Conservation (phyloP, 371 early-diverging fungal genomes). For the Lichtheimia ramosa region DNA sequence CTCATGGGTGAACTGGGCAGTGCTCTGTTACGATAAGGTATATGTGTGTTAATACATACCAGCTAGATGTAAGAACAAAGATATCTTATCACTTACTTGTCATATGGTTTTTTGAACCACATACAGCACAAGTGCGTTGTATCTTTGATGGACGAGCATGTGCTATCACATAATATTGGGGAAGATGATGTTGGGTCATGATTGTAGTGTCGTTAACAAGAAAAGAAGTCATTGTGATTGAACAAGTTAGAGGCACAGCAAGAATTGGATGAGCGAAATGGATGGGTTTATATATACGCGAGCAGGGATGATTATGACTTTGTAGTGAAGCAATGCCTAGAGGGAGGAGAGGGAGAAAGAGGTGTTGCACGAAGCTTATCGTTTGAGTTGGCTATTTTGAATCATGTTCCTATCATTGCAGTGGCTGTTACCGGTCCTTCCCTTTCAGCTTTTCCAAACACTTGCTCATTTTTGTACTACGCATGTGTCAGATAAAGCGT, state of each 20-base stretch:
- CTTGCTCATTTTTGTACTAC: background rate
- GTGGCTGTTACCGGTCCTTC: background rate
- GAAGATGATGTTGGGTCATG: background rate
- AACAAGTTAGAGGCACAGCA: background rate
- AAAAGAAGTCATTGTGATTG: background rate
- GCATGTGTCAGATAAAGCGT: background rate
- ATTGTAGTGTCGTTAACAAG: background rate
- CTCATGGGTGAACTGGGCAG: background rate
- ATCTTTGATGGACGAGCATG: background rate
- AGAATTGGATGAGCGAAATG: background rate
- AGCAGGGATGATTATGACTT: background rate
- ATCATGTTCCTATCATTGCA: no score
- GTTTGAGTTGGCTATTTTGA: no score
- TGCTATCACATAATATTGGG: background rate
- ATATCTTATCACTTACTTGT: background rate
- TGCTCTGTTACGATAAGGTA: background rate
- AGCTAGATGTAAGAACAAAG: background rate
- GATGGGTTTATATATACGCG: background rate
- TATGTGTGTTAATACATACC: background rate
- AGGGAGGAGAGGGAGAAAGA: background rate
- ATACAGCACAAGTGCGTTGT: background rate
- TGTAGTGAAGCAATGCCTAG: background rate
- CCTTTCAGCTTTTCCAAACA: background rate
- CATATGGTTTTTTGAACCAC: conserved; percentile 2
- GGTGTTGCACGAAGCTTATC: conserved; percentile 3